These are phyloP conservation scores for Aspergillus fumigatiaffinis DNA, from an alignment of 2,329 filamentous ascomycete species.

Conservation along the genomic window DNA sequence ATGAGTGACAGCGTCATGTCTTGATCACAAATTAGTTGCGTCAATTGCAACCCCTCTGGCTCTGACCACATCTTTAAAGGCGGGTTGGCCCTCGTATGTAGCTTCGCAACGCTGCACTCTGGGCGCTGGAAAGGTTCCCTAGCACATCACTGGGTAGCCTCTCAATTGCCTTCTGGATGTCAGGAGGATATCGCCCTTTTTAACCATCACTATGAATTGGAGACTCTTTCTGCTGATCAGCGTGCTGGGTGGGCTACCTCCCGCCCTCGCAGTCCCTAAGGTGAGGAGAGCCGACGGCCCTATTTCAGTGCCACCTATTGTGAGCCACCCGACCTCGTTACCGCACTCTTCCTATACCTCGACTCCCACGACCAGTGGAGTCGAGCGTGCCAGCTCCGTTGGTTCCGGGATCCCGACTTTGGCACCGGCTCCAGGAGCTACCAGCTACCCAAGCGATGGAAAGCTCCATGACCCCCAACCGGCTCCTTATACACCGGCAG, in stretches of 20 bases:
- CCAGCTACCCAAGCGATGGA: conserved; percentile 69
- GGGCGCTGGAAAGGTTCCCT: not conserved
- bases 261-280: conserved; percentile 13
- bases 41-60: not conserved
- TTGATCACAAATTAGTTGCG: not conserved
- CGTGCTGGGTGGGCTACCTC: conserved; percentile 15
- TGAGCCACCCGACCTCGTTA: conserved; percentile 50
- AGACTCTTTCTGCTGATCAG: conserved; percentile 11
- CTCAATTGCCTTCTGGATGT: not conserved
- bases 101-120: not conserved
- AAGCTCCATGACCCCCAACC: conserved; percentile 64
- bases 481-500: conserved; percentile 67
- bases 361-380: conserved; percentile 65
- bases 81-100: not conserved
- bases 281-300: conserved; percentile 1
- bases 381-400: conserved; percentile 49
- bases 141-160: not conserved
- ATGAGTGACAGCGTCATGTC: not conserved
- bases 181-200: not conserved
- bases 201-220: conserved; percentile 10
- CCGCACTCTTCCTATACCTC: conserved; percentile 68
- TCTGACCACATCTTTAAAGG: not conserved
- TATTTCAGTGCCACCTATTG: conserved; percentile 36
- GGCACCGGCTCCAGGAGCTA: conserved; percentile 59
- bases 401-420: conserved; percentile 56